phyloP scores from a whole-genome alignment of 768 basidiomycete species.

The Lactifluus echinatus region DNA sequence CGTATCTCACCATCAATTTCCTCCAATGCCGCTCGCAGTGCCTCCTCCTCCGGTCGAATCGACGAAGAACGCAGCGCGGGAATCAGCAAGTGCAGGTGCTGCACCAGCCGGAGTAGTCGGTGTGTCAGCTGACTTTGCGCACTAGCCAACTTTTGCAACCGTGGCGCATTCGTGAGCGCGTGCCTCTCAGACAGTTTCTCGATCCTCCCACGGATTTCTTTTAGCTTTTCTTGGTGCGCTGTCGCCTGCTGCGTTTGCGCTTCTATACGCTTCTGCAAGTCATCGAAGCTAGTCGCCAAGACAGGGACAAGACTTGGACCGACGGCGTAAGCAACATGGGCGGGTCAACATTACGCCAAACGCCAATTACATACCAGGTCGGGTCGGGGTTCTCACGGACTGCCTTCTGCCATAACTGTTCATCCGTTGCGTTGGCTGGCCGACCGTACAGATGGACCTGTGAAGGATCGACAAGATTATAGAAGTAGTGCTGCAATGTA shows the following conservation, averaged over 20 bases:
- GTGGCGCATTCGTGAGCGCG: constrained; percentile 55
- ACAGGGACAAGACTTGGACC: constrained; percentile 61
- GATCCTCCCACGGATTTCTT: constrained; percentile 62
- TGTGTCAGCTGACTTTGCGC: constrained; percentile 64
- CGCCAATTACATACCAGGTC: constrained; percentile 43
- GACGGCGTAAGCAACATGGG: constrained; percentile 1
- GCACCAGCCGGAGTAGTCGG: constrained; percentile 57
- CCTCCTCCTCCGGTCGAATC: constrained; percentile 75
- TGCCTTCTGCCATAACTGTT: constrained; percentile 71
- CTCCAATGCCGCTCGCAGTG: constrained; percentile 59
- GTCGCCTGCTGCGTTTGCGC: constrained; percentile 61
- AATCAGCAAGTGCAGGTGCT: constrained; percentile 72
- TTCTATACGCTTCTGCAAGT: constrained; percentile 68
- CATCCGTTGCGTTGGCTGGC: constrained; percentile 63
- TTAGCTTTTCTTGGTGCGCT: constrained; percentile 58
- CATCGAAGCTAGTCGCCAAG: constrained; percentile 73
- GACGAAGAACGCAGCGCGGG: constrained; percentile 67
- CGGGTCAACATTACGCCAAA: constrained; percentile 1
- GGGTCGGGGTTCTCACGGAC: constrained; percentile 76
- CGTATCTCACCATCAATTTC: constrained; percentile 67
- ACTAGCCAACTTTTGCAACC: constrained; percentile 52
- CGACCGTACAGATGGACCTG: constrained; percentile 59
- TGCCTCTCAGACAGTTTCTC: constrained; percentile 53
- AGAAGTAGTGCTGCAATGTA: constrained; percentile 62
- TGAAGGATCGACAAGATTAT: constrained; percentile 70